Percentiles rank a stretch among this genome's conserved stretches.
phyloP scores from a whole-genome alignment of 2,329 filamentous ascomycete species.

The Coleophoma crateriformis region DNA sequence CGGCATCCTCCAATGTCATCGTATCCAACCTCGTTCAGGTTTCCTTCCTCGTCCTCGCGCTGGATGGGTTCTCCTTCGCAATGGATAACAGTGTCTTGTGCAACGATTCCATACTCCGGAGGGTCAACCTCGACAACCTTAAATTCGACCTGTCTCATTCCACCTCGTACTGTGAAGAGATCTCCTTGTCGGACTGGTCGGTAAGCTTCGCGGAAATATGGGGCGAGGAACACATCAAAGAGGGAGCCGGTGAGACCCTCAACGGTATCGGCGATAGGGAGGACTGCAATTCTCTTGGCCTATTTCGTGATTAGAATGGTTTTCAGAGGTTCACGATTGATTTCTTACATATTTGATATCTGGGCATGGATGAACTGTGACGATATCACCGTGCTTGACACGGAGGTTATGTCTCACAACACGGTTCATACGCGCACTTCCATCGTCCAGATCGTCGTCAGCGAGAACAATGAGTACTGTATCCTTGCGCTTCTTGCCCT shows the following conservation, averaged over 20 bases:
- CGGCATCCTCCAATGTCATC: slow-evolving; percentile 99
- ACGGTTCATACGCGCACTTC: slow-evolving; percentile 94
- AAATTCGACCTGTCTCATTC: slow-evolving; percentile 99
- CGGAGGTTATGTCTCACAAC: slow-evolving; percentile 97
- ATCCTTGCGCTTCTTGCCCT: slow-evolving; percentile 99
- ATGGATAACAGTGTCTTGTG: slow-evolving; percentile 97
- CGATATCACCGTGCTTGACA: slow-evolving; percentile 96
- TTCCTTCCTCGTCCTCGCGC: slow-evolving; percentile 98
- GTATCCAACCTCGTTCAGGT: slow-evolving; percentile 97
- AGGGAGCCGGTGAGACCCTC: slow-evolving; percentile 96
- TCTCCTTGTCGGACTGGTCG: slow-evolving; percentile 95
- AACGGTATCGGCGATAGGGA: slow-evolving; percentile 96
- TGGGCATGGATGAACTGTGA: slow-evolving; percentile 94
- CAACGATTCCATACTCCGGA: slow-evolving; percentile 97
- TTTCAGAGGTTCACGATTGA: neutral
- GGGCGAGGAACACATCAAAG: slow-evolving; percentile 98
- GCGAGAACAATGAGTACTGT: slow-evolving; percentile 96
- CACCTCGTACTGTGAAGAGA: slow-evolving; percentile 93
- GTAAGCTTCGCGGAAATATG: slow-evolving; percentile 99
- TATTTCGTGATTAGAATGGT: slow-evolving; percentile 32
- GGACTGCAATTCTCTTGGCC: slow-evolving; percentile 98
- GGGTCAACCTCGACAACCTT: slow-evolving; percentile 99
- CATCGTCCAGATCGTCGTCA: slow-evolving; percentile 97
- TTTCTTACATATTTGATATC: slow-evolving; percentile 98
- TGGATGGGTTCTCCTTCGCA: slow-evolving; percentile 97